Conservation (phyloP, 2,329 filamentous ascomycete genomes). For the Neodidymelliopsis sp. region DNA sequence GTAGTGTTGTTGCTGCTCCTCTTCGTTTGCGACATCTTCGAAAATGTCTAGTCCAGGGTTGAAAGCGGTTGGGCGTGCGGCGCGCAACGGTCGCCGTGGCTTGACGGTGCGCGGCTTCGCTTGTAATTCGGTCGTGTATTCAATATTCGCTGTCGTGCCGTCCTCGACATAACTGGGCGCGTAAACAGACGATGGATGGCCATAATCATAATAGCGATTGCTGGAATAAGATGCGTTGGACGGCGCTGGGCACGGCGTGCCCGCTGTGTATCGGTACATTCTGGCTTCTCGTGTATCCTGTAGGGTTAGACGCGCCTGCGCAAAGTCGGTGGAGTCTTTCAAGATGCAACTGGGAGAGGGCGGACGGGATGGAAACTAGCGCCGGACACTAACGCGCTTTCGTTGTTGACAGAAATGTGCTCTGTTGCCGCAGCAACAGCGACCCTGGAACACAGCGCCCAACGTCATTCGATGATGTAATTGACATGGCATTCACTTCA, state of each 20-base stretch:
- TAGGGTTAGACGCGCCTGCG: constrained; percentile 27
- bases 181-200: constrained; percentile 36
- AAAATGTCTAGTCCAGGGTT: constrained; percentile 48
- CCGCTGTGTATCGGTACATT: constrained; percentile 47
- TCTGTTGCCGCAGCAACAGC: constrained; percentile 12
- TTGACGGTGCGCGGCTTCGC: constrained; percentile 39
- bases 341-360: constrained; percentile 4
- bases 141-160: constrained; percentile 47
- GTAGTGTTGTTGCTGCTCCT: constrained; percentile 34
- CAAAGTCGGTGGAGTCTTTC: constrained; percentile 22
- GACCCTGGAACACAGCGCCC: constrained; percentile 3
- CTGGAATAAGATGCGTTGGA: constrained; percentile 30
- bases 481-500: no score
- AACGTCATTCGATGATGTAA: constrained; percentile 11
- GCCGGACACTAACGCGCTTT: constrained; percentile 8
- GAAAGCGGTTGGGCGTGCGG: constrained; percentile 38
- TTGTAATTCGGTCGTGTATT: constrained; percentile 50
- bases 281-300: constrained; percentile 15
- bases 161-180: constrained; percentile 44
- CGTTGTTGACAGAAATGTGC: constrained; percentile 7
- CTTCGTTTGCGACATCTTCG: constrained; percentile 48
- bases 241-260: constrained; percentile 48
- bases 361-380: constrained; percentile 15
- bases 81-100: constrained; percentile 44
- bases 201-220: constrained; percentile 38